phyloP scores from a whole-genome alignment of 805 yeast genomes.

The Saccharomycopsis fodiens region DNA sequence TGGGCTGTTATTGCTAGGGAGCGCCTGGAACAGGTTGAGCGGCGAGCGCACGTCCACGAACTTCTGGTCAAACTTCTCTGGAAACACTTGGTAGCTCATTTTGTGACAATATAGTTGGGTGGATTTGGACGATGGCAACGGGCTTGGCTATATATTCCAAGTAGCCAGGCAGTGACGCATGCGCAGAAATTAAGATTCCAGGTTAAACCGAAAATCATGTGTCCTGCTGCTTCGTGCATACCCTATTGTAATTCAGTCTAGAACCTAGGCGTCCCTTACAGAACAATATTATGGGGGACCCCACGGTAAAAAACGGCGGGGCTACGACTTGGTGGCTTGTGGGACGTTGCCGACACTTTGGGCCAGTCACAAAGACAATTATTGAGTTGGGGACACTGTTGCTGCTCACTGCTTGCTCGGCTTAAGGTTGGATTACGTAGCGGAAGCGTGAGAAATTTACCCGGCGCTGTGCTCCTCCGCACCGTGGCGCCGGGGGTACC shows the following conservation, averaged over 20 bases:
- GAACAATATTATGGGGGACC: conserved; percentile 1
- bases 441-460: too few relatives aligned
- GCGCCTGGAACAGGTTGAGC: conserved; percentile 6
- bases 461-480: background rate
- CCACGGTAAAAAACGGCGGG: too few relatives aligned
- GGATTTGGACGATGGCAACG: background rate
- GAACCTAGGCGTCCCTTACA: conserved; percentile 1
- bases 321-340: too few relatives aligned
- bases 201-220: background rate
- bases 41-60: conserved; percentile 12
- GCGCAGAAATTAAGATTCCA: background rate
- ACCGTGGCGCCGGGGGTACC: background rate
- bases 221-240: background rate
- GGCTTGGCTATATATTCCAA: background rate
- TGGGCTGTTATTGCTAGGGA: background rate
- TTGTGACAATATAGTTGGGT: too few relatives aligned
- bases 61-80: conserved; percentile 4
- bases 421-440: too few relatives aligned
- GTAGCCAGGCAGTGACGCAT: too few relatives aligned
- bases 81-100: conserved; percentile 12
- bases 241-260: background rate
- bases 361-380: too few relatives aligned
- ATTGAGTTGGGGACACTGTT: too few relatives aligned
- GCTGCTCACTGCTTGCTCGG: too few relatives aligned
- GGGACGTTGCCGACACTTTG: too few relatives aligned